A percentile compares a stretch with the other conserved stretches of the same genome.
Conservation (phyloP, 23 red algal genomes). For the Gracilaria vermiculophylla region DNA sequence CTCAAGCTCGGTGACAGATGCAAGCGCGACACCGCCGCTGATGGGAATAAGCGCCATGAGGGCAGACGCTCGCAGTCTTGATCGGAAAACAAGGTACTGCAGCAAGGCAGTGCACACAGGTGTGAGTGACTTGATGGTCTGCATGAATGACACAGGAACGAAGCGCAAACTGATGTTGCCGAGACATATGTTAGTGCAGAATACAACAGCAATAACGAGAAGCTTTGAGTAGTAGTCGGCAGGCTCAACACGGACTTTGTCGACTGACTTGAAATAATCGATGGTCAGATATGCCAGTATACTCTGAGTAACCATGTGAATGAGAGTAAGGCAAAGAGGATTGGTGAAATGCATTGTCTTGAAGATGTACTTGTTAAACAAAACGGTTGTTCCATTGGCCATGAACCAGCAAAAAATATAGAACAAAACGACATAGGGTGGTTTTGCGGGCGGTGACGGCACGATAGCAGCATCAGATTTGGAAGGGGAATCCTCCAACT, state of each 20-base stretch:
- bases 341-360: slow-evolving; percentile 58
- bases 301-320: slow-evolving; percentile 76
- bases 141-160: slow-evolving; percentile 86
- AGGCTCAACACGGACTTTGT: slow-evolving; percentile 68
- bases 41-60: slow-evolving; percentile 87
- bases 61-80: slow-evolving; percentile 59
- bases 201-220: slow-evolving; percentile 74
- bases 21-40: slow-evolving; percentile 78
- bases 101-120: slow-evolving; percentile 75
- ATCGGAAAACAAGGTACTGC: slow-evolving; percentile 67
- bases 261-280: slow-evolving; percentile 54
- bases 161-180: slow-evolving; percentile 83
- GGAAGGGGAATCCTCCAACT: neutral
- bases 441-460: slow-evolving; percentile 23
- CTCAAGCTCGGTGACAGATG: slow-evolving; percentile 76
- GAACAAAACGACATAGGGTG: slow-evolving; percentile 47
- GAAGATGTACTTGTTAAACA: slow-evolving; percentile 90
- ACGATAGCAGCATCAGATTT: neutral
- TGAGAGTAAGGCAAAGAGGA: slow-evolving; percentile 75
- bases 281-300: slow-evolving; percentile 69
- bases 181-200: slow-evolving; percentile 77
- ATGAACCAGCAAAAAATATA: slow-evolving; percentile 76
- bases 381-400: slow-evolving; percentile 77
- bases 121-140: slow-evolving; percentile 82
- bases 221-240: slow-evolving; percentile 63